Conservation (phyloP, 176 grass and related monocot genomes). For the Metroxylon sagu region DNA sequence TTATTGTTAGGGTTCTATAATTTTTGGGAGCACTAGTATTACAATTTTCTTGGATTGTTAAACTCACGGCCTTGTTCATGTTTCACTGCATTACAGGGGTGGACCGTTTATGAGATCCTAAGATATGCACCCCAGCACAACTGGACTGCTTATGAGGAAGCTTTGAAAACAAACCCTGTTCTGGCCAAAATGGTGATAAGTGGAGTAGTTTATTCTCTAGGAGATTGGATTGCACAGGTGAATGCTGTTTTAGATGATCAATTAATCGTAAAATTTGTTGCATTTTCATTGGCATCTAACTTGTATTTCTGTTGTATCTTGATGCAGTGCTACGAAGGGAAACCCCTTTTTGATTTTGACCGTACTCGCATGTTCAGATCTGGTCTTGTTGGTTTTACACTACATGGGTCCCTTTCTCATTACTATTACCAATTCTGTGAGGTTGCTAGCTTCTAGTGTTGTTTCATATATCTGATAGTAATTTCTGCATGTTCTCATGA, state of each 20-base stretch:
- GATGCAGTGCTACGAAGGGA: conserved; percentile 84
- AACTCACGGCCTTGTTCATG: not conserved
- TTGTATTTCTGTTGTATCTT: not conserved
- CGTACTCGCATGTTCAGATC: conserved; percentile 83
- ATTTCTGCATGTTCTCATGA: not conserved
- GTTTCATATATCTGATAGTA: too few species aligned
- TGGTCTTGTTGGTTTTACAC: conserved; percentile 78
- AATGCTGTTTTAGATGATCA: not conserved
- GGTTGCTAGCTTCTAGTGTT: conserved; percentile 25
- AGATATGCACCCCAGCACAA: conserved; percentile 90
- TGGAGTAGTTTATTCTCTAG: conserved; percentile 84
- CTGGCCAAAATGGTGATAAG: conserved; percentile 99
- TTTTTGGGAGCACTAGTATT: too few species aligned
- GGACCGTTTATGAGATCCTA: conserved; percentile 89
- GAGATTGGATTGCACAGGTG: conserved; percentile 98
- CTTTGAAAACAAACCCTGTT: conserved; percentile 81
- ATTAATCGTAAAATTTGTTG: not conserved
- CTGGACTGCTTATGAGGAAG: conserved; percentile 91
- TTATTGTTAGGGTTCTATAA: too few species aligned
- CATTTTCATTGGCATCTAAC: conserved; percentile 5
- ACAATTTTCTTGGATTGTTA: too few species aligned
- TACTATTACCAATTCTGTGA: conserved; percentile 93
- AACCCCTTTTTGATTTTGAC: conserved; percentile 81
- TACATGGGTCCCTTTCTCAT: conserved; percentile 93
- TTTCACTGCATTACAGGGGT: conserved; percentile 39